phyloP scores from a whole-genome alignment of 371 early-diverging fungal genomes.

The Smittium culicis region DNA sequence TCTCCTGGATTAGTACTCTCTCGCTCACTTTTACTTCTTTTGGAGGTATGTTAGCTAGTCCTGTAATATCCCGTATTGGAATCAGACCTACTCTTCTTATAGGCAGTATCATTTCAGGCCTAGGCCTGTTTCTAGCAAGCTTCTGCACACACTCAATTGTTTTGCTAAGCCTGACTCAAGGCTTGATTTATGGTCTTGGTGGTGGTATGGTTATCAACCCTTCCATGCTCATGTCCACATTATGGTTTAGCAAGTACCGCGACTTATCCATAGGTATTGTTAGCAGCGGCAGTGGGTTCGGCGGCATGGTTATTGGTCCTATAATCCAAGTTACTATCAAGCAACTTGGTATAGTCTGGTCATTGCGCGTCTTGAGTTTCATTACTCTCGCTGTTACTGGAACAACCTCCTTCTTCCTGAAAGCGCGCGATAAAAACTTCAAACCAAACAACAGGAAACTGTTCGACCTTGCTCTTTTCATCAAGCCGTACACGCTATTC shows the following conservation, averaged over 20 bases:
- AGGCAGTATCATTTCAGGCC: slow-evolving; percentile 31
- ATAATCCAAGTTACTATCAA: slow-evolving; percentile 32
- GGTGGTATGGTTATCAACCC: slow-evolving; percentile 52
- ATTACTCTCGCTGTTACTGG: not conserved
- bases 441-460: not conserved
- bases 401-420: not conserved
- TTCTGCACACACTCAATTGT: slow-evolving; percentile 42
- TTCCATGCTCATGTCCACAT: slow-evolving; percentile 46
- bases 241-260: slow-evolving; percentile 58
- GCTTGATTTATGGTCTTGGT: slow-evolving; percentile 51
- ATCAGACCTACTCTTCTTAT: slow-evolving; percentile 36
- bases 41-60: slow-evolving; percentile 30
- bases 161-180: slow-evolving; percentile 54
- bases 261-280: slow-evolving; percentile 59
- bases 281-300: slow-evolving; percentile 53
- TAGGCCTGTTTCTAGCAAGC: slow-evolving; percentile 47
- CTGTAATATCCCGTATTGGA: slow-evolving; percentile 38
- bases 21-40: slow-evolving; percentile 22
- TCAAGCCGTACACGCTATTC: slow-evolving; percentile 31
- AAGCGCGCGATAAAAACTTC: not conserved
- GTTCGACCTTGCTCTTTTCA: not conserved
- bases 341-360: slow-evolving; percentile 39
- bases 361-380: not conserved
- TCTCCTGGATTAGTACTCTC: slow-evolving; percentile 29
- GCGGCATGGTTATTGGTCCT: slow-evolving; percentile 50